Base-by-base conservation (phyloP, 2,329 filamentous ascomycete species). In the Stagonosporopsis vannaccii region DNA sequence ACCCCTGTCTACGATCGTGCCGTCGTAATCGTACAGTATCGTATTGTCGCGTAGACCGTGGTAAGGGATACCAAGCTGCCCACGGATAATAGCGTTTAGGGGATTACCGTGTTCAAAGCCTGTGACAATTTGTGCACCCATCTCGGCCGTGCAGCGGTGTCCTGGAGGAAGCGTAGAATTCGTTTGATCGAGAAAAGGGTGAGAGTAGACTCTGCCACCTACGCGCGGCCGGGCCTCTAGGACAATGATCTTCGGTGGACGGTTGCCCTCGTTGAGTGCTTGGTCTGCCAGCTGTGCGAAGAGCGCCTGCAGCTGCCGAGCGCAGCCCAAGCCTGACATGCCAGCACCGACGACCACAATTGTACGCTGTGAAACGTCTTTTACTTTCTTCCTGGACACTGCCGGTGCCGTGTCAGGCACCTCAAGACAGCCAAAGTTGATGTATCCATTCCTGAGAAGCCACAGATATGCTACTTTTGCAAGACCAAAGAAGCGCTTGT, bases 111-210 rank as follows among this genome's bases (percentile, higher is more conserved):
- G 87, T 64, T 98, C 92, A 73, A 98, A 99, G 0, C 95, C 95
- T 30, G 96, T 97, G 59, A 99, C 92, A 58, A 99, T 98, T 83
- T 99, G 97, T 51, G 94, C 95, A 25, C 95, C 95, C 88, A 97
- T 96, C 75, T 99, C 95, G 28, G 92, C 95, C 19, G 93, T 98
- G 70, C 89, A 90, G 46, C 78, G 84, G 74, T 83, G 85, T 77
- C 81, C 72, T 63, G 81, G 68, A 72, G 81, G 77, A 71, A 86
- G 65, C 62, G 78, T 76, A 70, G 80, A 71, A 52, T 80, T 76
- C 74, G 84, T 75, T 80, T 89, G 79, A 79, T 87, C 82, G 80
- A 79, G 80, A 58, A 88, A 75, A 42, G 85, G 85, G 71, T 89
- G 92, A 49, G 95, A 99, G 77, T 97, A 98, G 19, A 99, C 92